phyloP scores from a whole-genome alignment of 306 rosid species.

The Trifolium subterraneum region DNA sequence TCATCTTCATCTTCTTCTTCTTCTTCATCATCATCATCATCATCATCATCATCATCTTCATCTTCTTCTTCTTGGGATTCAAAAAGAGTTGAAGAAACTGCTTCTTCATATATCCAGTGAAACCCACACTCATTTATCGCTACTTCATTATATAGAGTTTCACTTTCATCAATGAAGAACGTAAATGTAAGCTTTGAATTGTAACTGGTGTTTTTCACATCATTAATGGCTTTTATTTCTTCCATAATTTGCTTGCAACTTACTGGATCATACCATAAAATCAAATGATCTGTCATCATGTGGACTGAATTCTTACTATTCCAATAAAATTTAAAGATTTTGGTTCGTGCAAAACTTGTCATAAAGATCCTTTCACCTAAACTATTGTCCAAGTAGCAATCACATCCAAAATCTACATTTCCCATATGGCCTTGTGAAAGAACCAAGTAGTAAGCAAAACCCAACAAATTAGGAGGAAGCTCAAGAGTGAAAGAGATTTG shows the following conservation, averaged over 20 bases:
- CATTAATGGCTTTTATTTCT: background rate
- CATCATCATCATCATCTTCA: too few relatives aligned
- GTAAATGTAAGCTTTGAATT: constrained; percentile 17
- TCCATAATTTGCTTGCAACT: constrained; percentile 1
- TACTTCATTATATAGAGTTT: background rate
- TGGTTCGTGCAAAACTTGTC: background rate
- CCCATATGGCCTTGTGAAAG: background rate
- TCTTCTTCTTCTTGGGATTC: too few relatives aligned
- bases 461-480: background rate
- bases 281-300: constrained; percentile 2
- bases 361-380: background rate
- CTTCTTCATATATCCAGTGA: background rate
- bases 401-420: background rate
- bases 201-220: background rate
- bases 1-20: too few relatives aligned
- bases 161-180: constrained; percentile 8
- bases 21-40: too few relatives aligned
- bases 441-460: constrained; percentile 17
- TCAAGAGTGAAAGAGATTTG: background rate
- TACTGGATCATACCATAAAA: background rate
- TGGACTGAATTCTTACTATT: too few relatives aligned
- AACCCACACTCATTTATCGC: background rate
- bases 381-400: constrained; percentile 16
- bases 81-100: background rate
- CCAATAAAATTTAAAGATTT: too few relatives aligned